phyloP scores from a whole-genome alignment of 2,329 filamentous ascomycete species.

The Xylogone sp. region DNA sequence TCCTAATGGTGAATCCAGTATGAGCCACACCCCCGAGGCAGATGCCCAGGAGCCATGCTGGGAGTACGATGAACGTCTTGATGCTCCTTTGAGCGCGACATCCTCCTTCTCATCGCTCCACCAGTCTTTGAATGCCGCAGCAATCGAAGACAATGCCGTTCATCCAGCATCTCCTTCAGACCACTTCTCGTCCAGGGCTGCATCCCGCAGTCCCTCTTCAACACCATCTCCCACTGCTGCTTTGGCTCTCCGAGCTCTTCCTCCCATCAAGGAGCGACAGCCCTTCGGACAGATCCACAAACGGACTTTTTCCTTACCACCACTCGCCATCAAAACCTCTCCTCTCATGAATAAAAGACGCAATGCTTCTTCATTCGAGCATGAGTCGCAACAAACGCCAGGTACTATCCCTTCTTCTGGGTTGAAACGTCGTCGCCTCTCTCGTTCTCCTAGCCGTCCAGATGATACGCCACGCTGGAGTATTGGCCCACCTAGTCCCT shows the following conservation, averaged over 20 bases:
- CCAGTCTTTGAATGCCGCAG: constrained; percentile 30
- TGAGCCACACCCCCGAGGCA: constrained; percentile 51
- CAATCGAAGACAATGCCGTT: constrained; percentile 20
- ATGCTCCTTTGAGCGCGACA: constrained; percentile 46
- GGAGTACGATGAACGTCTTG: constrained; percentile 62
- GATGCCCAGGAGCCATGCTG: constrained; percentile 64
- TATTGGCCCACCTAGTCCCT: constrained; percentile 26
- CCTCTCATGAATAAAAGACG: constrained; percentile 37
- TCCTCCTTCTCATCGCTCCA: constrained; percentile 40
- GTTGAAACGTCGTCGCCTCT: constrained; percentile 33
- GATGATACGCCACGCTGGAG: constrained; percentile 55
- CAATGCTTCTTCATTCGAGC: constrained; percentile 40
- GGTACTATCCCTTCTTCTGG: constrained; percentile 3
- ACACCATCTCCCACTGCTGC: constrained; percentile 20
- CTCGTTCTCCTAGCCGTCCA: constrained; percentile 52
- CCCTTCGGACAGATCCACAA: constrained; percentile 43
- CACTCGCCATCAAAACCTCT: constrained; percentile 34
- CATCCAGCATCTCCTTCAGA: constrained; percentile 24
- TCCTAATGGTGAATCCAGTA: constrained; percentile 39
- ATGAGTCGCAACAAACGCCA: constrained; percentile 21
- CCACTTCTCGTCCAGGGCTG: constrained; percentile 25
- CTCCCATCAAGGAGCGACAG: constrained; percentile 22
- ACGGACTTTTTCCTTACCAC: constrained; percentile 51
- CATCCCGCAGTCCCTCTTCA: constrained; percentile 19
- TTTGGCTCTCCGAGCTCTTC: constrained; percentile 9